phyloP scores from a whole-genome alignment of 192 early-diverging fungal species.

The Rhizophagus clarus region DNA sequence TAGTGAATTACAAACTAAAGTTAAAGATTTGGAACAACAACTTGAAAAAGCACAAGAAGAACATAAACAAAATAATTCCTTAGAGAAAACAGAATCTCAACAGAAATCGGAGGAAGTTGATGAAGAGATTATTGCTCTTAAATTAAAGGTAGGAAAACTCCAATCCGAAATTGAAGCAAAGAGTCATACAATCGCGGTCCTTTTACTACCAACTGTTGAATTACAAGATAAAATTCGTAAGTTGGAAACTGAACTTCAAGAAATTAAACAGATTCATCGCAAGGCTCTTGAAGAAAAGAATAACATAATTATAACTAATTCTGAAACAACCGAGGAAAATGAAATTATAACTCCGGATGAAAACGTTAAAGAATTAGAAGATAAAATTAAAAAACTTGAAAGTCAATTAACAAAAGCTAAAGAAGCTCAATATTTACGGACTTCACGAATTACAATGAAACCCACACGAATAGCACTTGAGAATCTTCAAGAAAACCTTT shows the following conservation, averaged over 20 bases:
- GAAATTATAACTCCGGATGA: background rate
- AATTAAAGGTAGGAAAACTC: background rate
- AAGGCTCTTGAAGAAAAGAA: background rate
- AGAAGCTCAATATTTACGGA: background rate
- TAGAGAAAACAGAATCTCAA: background rate
- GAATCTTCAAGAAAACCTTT: background rate
- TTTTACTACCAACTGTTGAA: constrained; percentile 3
- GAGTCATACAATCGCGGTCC: background rate
- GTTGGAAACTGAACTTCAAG: background rate
- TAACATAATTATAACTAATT: background rate
- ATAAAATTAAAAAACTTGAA: constrained; percentile 11
- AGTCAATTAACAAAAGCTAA: background rate
- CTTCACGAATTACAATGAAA: background rate
- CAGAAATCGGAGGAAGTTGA: background rate
- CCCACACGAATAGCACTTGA: background rate
- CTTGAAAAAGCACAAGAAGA: constrained; percentile 7
- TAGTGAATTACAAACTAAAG: background rate
- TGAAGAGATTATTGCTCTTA: background rate
- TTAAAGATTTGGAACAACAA: background rate
- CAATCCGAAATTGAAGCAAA: background rate
- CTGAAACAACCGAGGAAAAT: background rate
- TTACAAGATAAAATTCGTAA: background rate
- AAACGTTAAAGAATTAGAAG: background rate
- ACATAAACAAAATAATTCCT: background rate
- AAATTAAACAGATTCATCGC: background rate